Percentiles rank a stretch among this genome's conserved stretches.
Conservation (phyloP, 805 yeast species). For the Nakazawaea siamensis region DNA sequence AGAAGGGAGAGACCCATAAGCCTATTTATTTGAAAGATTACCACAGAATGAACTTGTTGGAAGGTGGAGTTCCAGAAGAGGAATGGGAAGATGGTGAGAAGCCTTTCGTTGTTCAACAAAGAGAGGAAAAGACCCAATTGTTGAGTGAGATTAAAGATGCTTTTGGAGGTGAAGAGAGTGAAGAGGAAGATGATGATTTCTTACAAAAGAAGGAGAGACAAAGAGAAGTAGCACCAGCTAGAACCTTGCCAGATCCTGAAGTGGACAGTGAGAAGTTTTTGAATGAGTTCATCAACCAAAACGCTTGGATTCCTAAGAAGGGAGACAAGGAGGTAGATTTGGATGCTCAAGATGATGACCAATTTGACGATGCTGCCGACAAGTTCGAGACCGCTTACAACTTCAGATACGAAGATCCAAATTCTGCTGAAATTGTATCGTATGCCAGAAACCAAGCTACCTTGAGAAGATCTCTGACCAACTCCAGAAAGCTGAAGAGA, state of each 20-base stretch:
- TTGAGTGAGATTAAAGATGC: constrained; percentile 71
- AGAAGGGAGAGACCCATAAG: constrained; percentile 35
- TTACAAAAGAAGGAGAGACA: constrained; percentile 49
- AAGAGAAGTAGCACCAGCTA: constrained; percentile 12
- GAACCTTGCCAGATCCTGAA: constrained; percentile 57
- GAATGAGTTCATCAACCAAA: constrained; percentile 59
- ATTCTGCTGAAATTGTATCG: constrained; percentile 82
- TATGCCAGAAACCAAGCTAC: constrained; percentile 95
- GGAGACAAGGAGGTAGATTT: constrained; percentile 45
- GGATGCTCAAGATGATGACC: constrained; percentile 66
- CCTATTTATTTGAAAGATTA: constrained; percentile 90
- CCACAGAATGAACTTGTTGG: constrained; percentile 75
- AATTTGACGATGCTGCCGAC: constrained; percentile 89
- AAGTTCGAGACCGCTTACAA: constrained; percentile 88
- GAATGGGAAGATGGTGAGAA: constrained; percentile 46
- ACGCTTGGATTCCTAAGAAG: constrained; percentile 84
- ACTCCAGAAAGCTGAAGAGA: constrained; percentile 75
- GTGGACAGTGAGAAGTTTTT: constrained; percentile 62
- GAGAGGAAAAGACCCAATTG: constrained; percentile 67
- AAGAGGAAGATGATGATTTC: constrained; percentile 38
- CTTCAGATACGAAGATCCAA: constrained; percentile 90
- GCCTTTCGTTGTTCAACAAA: constrained; percentile 69
- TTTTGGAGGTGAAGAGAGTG: constrained; percentile 39
- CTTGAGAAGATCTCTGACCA: constrained; percentile 68
- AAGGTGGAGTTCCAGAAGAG: constrained; percentile 51